phyloP scores from a whole-genome alignment of 495 filamentous ascomycete genomes.

The Penicillium lagena region DNA sequence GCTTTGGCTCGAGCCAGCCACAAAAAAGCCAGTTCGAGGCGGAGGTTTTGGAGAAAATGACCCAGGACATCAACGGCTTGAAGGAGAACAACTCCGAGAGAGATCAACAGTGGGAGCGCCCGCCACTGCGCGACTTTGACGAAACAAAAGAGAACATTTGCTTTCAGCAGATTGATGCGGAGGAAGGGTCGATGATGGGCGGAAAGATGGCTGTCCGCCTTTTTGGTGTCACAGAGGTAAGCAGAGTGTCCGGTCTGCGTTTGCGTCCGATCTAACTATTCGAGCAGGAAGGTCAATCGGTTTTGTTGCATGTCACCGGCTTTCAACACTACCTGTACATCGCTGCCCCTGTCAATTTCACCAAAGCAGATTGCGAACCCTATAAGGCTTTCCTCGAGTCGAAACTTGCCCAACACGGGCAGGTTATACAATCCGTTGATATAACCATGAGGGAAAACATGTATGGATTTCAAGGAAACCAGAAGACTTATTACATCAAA shows the following conservation, averaged over 20 bases:
- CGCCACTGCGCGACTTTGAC: constrained; percentile 65
- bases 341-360: constrained; percentile 77
- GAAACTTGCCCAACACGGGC: constrained; percentile 57
- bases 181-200: constrained; percentile 73
- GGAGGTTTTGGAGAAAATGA: constrained; percentile 89
- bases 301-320: constrained; percentile 88
- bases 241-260: background rate
- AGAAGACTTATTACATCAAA: constrained; percentile 86
- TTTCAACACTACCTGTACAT: constrained; percentile 97
- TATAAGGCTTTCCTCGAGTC: constrained; percentile 74
- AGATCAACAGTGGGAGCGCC: constrained; percentile 90
- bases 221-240: constrained; percentile 94
- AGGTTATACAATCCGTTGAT: constrained; percentile 64
- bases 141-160: constrained; percentile 63
- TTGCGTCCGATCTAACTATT: constrained; percentile 6
- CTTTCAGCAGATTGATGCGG: constrained; percentile 94
- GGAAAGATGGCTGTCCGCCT: constrained; percentile 74
- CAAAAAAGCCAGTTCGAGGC: constrained; percentile 86
- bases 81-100: constrained; percentile 83
- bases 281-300: constrained; percentile 72
- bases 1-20: constrained; percentile 68
- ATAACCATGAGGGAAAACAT: constrained; percentile 82
- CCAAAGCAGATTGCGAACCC: constrained; percentile 62
- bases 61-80: constrained; percentile 80
- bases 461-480: constrained; percentile 87